Base-by-base conservation (phyloP, 768 basidiomycete genomes). In the Lactifluus rugatus region DNA sequence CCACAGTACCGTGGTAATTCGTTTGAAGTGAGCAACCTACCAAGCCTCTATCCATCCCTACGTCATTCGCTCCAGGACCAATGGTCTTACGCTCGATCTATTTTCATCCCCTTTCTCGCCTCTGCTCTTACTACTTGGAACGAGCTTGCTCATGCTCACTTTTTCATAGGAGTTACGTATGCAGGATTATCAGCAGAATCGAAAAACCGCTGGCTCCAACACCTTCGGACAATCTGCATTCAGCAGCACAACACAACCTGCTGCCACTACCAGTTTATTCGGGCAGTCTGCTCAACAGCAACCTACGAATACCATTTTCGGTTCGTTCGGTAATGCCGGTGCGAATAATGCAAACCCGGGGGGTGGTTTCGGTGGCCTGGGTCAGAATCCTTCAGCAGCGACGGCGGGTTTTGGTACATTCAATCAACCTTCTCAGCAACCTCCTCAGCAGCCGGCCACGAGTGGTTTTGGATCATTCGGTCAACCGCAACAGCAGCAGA, bases 1-100 rank as follows among this genome's bases (percentile, higher is more conserved):
- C 87, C 87, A 16, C 78, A 78, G 17, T 95, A 93, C 67, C 72
- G 78, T 58, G 85, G 86, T 42, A 83, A 79, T 60, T 93, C 90
- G 21, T 80, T 89, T 61, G 67, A 76, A 67, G 61, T 74, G 60
- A 58, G 71, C 66, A n/a, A 48, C 51, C 13, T 19, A 14, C 65
- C n/a, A 58, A 34, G 58, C 60, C 14, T 21, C 37, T 59, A 50
- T 50, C 48, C 46, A 21, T 47, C 19, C 32, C 39, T 14, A 5
- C 19, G 58, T 60, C 55, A 47, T 47, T 47, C 57, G 52, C 8
- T 19, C 5, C 45, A 26, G 13, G 16, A 39, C 16, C 16, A 6
- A 32, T 8, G 17, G 34, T 3, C 23, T 39, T 16, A 32, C 11
- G 17, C 9, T 13, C 32, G 1, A 47, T 48, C 17, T 28, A 19